These are phyloP conservation scores for Platanthera zijinensis DNA, from an alignment of 106 monocot genomes.

Conservation along the genomic window DNA sequence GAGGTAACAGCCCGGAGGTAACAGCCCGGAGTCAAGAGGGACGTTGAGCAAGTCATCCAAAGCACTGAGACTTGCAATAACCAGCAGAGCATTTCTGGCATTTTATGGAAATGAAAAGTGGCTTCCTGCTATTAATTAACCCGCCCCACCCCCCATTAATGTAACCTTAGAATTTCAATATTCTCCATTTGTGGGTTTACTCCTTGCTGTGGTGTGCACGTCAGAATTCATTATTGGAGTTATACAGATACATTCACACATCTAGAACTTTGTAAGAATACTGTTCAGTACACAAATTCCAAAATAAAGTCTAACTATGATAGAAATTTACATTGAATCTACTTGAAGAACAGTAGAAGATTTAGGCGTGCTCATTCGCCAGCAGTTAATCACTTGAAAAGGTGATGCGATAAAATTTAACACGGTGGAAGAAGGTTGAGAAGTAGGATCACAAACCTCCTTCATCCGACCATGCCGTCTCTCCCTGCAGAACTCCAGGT, in stretches of 20 bases:
- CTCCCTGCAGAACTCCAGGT: conserved; percentile 74
- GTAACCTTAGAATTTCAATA: neutral
- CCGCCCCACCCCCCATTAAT: neutral
- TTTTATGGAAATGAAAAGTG: conserved; percentile 46
- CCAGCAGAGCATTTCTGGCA: conserved; percentile 32
- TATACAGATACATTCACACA: too few relatives aligned
- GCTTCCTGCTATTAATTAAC: conserved; percentile 4
- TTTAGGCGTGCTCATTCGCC: too few relatives aligned
- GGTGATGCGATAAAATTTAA: neutral
- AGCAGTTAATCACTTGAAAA: neutral
- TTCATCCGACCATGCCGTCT: conserved; percentile 67
- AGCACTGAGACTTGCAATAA: conserved; percentile 24
- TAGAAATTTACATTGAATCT: too few relatives aligned
- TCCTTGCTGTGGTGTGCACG: neutral
- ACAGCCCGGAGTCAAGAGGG: conserved; percentile 68
- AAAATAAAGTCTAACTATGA: too few relatives aligned
- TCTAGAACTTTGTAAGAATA: too few relatives aligned
- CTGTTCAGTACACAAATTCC: too few relatives aligned
- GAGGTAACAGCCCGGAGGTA: conserved; percentile 60
- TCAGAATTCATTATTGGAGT: too few relatives aligned
- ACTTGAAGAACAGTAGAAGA: too few relatives aligned
- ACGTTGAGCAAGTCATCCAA: conserved; percentile 69
- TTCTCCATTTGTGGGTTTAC: neutral
- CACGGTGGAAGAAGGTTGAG: neutral
- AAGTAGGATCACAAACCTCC: conserved; percentile 22